Evolutionary conservation across 768 basidiomycete species (phyloP).

Genomic region (Pulveroboletus ravenelii): DNA sequence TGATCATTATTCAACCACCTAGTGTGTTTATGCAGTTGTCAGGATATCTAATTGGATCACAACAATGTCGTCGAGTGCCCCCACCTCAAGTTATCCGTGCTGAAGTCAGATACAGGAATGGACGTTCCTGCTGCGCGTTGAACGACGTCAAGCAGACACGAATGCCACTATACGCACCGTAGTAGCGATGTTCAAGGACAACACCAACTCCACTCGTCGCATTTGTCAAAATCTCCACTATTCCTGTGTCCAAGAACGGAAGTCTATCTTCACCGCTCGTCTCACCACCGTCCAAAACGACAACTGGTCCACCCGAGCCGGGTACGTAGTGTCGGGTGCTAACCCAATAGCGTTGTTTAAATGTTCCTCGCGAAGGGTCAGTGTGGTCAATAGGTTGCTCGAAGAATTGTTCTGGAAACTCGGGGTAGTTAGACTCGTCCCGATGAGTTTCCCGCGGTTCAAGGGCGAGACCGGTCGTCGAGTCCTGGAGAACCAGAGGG

Average conservation of each 20-base stretch:
- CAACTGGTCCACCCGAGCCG: constrained; percentile 72
- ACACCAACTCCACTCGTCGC: constrained; percentile 86
- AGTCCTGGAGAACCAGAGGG: constrained; percentile 23
- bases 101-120: constrained; percentile 68
- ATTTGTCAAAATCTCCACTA: constrained; percentile 78
- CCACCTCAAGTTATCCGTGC: constrained; percentile 78
- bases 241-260: constrained; percentile 63
- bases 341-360: constrained; percentile 90
- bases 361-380: constrained; percentile 52
- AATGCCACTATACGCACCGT: constrained; percentile 44
- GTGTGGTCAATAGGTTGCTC: constrained; percentile 86
- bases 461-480: constrained; percentile 9
- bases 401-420: constrained; percentile 66
- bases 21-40: constrained; percentile 6
- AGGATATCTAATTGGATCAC: not conserved
- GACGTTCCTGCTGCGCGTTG: constrained; percentile 52
- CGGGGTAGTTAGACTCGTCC: constrained; percentile 15
- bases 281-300: constrained; percentile 91
- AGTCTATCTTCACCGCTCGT: constrained; percentile 71
- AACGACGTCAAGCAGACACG: not conserved
- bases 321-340: constrained; percentile 76
- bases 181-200: constrained; percentile 91
- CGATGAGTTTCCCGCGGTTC: constrained; percentile 8
- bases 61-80: not conserved
- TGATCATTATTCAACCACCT: constrained; percentile 91